A percentile compares a stretch with the other conserved stretches of the same genome.
Evolutionary conservation across 768 basidiomycete species (phyloP).

Genomic region (Suillus cothurnatus): DNA sequence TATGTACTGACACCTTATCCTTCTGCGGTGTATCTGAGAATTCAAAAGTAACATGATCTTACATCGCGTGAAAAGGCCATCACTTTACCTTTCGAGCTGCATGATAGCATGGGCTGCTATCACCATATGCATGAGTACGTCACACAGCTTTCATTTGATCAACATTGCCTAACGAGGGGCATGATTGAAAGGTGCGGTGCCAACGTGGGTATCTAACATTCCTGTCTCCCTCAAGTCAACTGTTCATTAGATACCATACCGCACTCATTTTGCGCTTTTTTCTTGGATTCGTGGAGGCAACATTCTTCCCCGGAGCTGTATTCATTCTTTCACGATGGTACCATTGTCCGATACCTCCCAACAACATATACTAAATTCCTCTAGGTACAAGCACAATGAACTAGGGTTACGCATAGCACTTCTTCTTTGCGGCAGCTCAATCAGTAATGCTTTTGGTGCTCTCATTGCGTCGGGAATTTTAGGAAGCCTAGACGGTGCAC

Average conservation of each 20-base stretch:
- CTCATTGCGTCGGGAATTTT: conserved; percentile 77
- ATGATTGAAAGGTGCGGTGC: conserved; percentile 35
- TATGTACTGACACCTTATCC: conserved; percentile 34
- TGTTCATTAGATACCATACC: conserved; percentile 48
- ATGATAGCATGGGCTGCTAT: conserved; percentile 74
- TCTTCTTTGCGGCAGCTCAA: conserved; percentile 67
- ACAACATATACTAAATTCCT: neutral
- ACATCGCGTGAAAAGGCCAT: conserved; percentile 64
- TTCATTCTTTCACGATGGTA: conserved; percentile 70
- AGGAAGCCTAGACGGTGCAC: conserved; percentile 62
- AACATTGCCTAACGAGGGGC: conserved; percentile 4
- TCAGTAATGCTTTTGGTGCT: conserved; percentile 80
- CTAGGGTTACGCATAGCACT: conserved; percentile 67
- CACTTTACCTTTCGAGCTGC: conserved; percentile 60
- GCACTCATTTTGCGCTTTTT: conserved; percentile 62
- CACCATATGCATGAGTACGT: conserved; percentile 51
- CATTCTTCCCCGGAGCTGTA: conserved; percentile 67
- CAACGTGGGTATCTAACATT: conserved; percentile 16
- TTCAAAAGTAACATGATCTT: conserved; percentile 63
- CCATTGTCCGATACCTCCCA: too few species aligned
- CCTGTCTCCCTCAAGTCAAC: too few species aligned
- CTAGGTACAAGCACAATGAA: conserved; percentile 60
- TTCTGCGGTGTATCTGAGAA: neutral
- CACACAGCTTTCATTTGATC: neutral
- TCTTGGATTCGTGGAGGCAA: conserved; percentile 69